Percentiles rank a stretch among this genome's conserved stretches.
These are phyloP conservation scores for Pseudogymnoascus sp. DNA, from an alignment of 2,329 filamentous ascomycete species.

Conservation along the genomic window DNA sequence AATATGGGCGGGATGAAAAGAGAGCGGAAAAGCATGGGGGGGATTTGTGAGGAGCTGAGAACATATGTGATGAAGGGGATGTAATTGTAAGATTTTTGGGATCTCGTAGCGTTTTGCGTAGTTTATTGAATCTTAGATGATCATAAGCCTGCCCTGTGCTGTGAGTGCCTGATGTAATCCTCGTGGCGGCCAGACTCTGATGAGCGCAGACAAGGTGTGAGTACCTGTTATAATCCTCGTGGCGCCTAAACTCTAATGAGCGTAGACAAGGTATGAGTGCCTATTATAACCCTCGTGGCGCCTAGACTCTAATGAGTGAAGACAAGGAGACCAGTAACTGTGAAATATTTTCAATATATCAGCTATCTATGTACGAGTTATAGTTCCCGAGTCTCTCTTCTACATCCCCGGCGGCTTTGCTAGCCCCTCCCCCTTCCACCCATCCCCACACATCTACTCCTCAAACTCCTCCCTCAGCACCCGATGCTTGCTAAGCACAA, in stretches of 20 bases:
- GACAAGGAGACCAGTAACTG: not conserved
- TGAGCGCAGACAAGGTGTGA: not conserved
- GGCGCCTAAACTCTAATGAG: not conserved
- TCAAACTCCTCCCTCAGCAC: constrained; percentile 26
- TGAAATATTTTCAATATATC: not conserved
- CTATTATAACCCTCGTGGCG: not conserved
- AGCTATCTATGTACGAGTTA: not conserved
- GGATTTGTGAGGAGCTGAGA: not conserved
- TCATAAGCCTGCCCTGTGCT: not conserved
- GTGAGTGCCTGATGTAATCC: not conserved
- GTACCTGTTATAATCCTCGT: not conserved
- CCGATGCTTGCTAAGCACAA: constrained; percentile 43
- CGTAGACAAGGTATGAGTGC: no score
- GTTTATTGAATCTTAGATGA: not conserved
- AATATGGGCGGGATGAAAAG: not conserved
- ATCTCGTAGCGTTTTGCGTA: not conserved
- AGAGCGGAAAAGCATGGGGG: not conserved
- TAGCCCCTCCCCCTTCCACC: not conserved
- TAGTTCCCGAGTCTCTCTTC: not conserved
- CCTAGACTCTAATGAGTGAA: not conserved
- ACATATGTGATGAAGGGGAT: not conserved
- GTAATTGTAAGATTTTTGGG: not conserved
- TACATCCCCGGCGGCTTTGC: not conserved
- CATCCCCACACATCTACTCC: not conserved
- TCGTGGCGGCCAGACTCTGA: not conserved